phyloP scores from a whole-genome alignment of 2,329 filamentous ascomycete species.

The Emmonsiellopsis sp. region DNA sequence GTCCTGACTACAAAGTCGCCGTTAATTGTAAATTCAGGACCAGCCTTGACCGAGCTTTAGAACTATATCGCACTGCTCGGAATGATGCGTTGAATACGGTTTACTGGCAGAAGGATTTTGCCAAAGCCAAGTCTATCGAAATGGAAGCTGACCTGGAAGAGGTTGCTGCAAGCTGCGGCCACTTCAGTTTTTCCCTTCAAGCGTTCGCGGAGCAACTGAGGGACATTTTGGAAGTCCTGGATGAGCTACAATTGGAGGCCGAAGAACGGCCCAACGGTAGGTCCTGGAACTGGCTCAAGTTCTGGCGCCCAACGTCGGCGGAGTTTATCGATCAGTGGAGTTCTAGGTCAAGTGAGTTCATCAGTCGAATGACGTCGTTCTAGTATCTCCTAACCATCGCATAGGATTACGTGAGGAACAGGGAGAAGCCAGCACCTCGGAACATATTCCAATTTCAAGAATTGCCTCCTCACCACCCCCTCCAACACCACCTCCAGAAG shows the following conservation, averaged over 20 bases:
- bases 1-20: conserved; percentile 57
- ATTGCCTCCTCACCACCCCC: conserved; percentile 5
- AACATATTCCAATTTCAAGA: neutral
- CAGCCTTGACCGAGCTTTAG: conserved; percentile 71
- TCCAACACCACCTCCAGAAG: neutral
- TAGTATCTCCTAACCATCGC: neutral
- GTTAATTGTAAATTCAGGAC: conserved; percentile 71
- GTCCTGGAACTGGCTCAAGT: conserved; percentile 75
- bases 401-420: conserved; percentile 12
- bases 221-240: conserved; percentile 69
- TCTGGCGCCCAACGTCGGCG: conserved; percentile 47
- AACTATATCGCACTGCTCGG: conserved; percentile 67
- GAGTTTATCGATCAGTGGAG: neutral
- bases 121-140: conserved; percentile 57
- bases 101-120: conserved; percentile 69
- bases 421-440: neutral
- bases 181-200: conserved; percentile 86
- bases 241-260: conserved; percentile 65
- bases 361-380: neutral
- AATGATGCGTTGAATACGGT: conserved; percentile 66
- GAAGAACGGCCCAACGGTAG: conserved; percentile 53
- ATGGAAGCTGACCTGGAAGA: conserved; percentile 92
- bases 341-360: neutral
- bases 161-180: conserved; percentile 92
- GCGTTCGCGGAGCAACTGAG: conserved; percentile 87